These are phyloP conservation scores for Talaromyces ruber DNA, from an alignment of 495 filamentous ascomycete species.

Conservation along the genomic window DNA sequence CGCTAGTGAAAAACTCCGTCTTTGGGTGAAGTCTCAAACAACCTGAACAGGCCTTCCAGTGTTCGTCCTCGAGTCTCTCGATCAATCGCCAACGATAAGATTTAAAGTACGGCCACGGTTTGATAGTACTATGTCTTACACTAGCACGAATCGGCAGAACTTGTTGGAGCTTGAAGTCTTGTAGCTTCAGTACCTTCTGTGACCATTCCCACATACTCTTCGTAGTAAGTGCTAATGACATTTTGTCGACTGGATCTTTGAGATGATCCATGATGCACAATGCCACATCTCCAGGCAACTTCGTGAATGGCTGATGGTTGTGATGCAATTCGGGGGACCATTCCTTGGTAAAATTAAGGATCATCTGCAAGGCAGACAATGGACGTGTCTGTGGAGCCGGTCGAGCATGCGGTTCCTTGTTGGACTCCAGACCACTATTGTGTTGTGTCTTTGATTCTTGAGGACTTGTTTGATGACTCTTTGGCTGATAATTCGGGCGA, in stretches of 20 bases:
- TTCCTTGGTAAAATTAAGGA: neutral
- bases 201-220: neutral
- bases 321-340: neutral
- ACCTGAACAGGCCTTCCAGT: constrained; percentile 10
- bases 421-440: too few relatives aligned
- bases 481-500: too few relatives aligned
- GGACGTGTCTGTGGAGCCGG: neutral
- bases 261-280: neutral
- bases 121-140: neutral
- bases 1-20: neutral
- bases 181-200: neutral
- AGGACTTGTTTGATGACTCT: too few relatives aligned
- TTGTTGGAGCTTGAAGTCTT: neutral
- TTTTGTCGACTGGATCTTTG: neutral
- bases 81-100: constrained; percentile 5
- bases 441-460: too few relatives aligned
- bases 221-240: neutral
- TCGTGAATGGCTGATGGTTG: neutral
- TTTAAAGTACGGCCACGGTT: neutral
- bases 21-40: constrained; percentile 16
- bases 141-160: neutral
- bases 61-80: constrained; percentile 5
- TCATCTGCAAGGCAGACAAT: neutral
- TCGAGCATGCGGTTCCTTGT: too few relatives aligned
- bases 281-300: neutral